These are phyloP conservation scores for Scutellaria barbata DNA, from an alignment of 257 asterid genomes.

Conservation along the genomic window DNA sequence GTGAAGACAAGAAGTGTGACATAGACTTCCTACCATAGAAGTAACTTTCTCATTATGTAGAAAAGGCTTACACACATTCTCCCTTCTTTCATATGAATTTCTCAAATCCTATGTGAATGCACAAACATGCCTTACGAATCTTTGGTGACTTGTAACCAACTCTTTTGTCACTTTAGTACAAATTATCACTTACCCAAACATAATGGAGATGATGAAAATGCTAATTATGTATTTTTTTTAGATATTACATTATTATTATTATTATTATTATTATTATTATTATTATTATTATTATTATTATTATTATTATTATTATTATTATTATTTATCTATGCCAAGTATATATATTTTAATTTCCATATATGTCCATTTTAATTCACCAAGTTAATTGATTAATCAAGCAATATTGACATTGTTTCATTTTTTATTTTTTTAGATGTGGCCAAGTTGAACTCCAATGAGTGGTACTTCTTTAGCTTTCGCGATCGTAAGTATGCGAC, in stretches of 20 bases:
- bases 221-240: neutral
- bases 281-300: too few relatives aligned
- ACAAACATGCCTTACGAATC: conserved; percentile 44
- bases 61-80: conserved; percentile 43
- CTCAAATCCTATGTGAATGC: conserved; percentile 37
- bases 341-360: too few relatives aligned
- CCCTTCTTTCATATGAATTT: conserved; percentile 41
- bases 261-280: too few relatives aligned
- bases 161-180: conserved; percentile 46
- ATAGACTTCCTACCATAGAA: conserved; percentile 53
- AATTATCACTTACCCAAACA: conserved; percentile 42
- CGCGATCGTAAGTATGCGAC: conserved; percentile 86
- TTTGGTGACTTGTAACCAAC: conserved; percentile 56
- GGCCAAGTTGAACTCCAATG: conserved; percentile 78
- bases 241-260: too few relatives aligned
- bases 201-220: conserved; percentile 31
- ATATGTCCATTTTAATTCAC: too few relatives aligned
- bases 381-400: too few relatives aligned
- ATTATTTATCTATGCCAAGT: too few relatives aligned
- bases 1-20: conserved; percentile 47
- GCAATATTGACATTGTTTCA: too few relatives aligned
- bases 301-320: too few relatives aligned
- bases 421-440: conserved; percentile 44
- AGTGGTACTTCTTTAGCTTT: conserved; percentile 94
- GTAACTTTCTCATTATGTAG: conserved; percentile 43